These are phyloP conservation scores for Triangularia setosa DNA, from an alignment of 2,329 filamentous ascomycete species.

Conservation along the genomic window DNA sequence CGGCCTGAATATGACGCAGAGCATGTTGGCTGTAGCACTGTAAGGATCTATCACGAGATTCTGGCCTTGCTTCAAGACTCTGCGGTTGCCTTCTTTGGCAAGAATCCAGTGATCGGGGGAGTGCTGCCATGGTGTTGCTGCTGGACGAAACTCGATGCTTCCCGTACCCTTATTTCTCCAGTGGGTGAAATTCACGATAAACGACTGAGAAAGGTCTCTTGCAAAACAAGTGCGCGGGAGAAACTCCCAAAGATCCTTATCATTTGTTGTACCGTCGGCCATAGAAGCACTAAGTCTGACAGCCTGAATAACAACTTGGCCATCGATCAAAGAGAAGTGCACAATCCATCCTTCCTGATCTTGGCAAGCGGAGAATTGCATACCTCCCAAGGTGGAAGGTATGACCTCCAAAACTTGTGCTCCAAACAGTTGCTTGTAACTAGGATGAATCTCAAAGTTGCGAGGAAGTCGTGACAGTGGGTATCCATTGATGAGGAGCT, in stretches of 20 bases:
- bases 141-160: slow-evolving; percentile 18
- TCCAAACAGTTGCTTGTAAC: slow-evolving; percentile 45
- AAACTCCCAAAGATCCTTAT: slow-evolving; percentile 14
- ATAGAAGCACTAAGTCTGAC: not conserved
- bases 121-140: slow-evolving; percentile 6
- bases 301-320: slow-evolving; percentile 29
- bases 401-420: slow-evolving; percentile 40
- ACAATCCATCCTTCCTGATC: slow-evolving; percentile 31
- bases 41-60: slow-evolving; percentile 32
- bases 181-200: slow-evolving; percentile 15
- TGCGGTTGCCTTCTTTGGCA: not conserved
- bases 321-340: slow-evolving; percentile 32
- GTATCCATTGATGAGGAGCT: slow-evolving; percentile 49
- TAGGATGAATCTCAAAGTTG: slow-evolving; percentile 38
- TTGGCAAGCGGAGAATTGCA: slow-evolving; percentile 39
- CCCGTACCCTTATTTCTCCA: slow-evolving; percentile 16
- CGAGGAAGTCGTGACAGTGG: slow-evolving; percentile 45
- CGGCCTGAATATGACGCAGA: slow-evolving; percentile 33
- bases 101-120: slow-evolving; percentile 14
- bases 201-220: slow-evolving; percentile 17
- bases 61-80: not conserved
- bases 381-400: slow-evolving; percentile 35
- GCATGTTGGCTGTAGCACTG: slow-evolving; percentile 32
- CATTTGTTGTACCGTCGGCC: too few relatives aligned
- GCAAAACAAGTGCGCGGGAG: slow-evolving; percentile 31